These are phyloP conservation scores for Biscogniauxia marginata DNA, from an alignment of 2,329 filamentous ascomycete genomes.

Conservation along the genomic window DNA sequence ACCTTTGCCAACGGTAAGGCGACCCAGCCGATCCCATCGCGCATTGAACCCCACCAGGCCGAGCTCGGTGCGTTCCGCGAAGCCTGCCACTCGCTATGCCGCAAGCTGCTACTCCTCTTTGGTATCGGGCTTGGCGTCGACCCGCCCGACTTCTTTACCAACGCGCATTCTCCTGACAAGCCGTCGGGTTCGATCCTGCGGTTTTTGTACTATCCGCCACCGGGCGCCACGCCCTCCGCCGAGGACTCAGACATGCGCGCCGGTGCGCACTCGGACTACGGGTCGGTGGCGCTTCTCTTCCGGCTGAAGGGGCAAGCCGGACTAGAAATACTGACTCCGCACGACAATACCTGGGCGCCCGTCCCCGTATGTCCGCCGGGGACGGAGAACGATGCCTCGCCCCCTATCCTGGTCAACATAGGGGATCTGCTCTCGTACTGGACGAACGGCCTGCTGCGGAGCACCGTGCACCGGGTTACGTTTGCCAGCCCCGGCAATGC, in stretches of 20 bases:
- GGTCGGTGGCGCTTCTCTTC: conserved; percentile 73
- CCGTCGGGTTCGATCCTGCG: conserved; percentile 62
- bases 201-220: conserved; percentile 70
- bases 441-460: conserved; percentile 85
- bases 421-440: conserved; percentile 74
- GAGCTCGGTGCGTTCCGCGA: conserved; percentile 66
- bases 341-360: conserved; percentile 55
- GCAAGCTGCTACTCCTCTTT: conserved; percentile 71
- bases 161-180: conserved; percentile 47
- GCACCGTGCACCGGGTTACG: conserved; percentile 85
- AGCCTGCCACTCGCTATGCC: conserved; percentile 71
- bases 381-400: conserved; percentile 56
- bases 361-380: conserved; percentile 66
- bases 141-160: conserved; percentile 53
- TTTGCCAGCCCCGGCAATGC: conserved; percentile 51
- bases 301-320: conserved; percentile 82
- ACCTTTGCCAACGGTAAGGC: conserved; percentile 68
- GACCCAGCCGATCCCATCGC: conserved; percentile 72
- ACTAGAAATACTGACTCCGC: conserved; percentile 72
- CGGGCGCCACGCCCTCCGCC: conserved; percentile 41
- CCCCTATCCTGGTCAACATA: conserved; percentile 81
- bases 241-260: conserved; percentile 68
- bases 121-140: conserved; percentile 68
- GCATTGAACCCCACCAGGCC: conserved; percentile 57
- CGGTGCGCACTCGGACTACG: conserved; percentile 90